These are phyloP conservation scores for Cladorrhinum sp. DNA, from an alignment of 2,329 filamentous ascomycete species.

Conservation along the genomic window DNA sequence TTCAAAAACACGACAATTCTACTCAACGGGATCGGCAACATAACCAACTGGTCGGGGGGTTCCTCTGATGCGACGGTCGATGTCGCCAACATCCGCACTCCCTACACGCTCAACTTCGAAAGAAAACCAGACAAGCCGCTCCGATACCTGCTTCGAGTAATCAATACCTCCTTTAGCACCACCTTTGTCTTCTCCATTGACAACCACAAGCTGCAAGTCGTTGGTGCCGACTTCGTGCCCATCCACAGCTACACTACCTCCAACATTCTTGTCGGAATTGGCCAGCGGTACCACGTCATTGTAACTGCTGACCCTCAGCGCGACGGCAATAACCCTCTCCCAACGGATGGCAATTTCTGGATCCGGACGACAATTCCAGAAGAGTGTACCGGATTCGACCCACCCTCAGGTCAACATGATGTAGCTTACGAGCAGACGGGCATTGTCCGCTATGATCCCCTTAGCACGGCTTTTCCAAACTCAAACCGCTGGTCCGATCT, in stretches of 20 bases:
- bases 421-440: slow-evolving; percentile 5
- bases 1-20: not conserved
- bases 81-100: too few species aligned
- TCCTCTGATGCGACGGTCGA: too few species aligned
- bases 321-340: not conserved
- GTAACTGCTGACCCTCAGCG: not conserved
- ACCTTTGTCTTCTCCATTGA: slow-evolving; percentile 46
- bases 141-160: slow-evolving; percentile 41
- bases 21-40: not conserved
- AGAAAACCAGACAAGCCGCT: slow-evolving; percentile 33
- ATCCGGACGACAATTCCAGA: not conserved
- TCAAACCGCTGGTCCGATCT: not conserved
- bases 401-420: not conserved
- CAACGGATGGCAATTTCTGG: slow-evolving; percentile 13
- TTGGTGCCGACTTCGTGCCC: slow-evolving; percentile 47
- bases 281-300: slow-evolving; percentile 16
- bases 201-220: slow-evolving; percentile 45
- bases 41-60: too few species aligned
- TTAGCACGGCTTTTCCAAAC: not conserved
- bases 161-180: slow-evolving; percentile 45
- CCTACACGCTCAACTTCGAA: slow-evolving; percentile 31
- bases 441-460: slow-evolving; percentile 3
- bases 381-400: slow-evolving; percentile 1
- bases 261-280: not conserved
- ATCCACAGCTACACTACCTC: slow-evolving; percentile 46